phyloP scores from a whole-genome alignment of 1,284 basidiomycete genomes.

The Cutaneotrichosporon mucoides region DNA sequence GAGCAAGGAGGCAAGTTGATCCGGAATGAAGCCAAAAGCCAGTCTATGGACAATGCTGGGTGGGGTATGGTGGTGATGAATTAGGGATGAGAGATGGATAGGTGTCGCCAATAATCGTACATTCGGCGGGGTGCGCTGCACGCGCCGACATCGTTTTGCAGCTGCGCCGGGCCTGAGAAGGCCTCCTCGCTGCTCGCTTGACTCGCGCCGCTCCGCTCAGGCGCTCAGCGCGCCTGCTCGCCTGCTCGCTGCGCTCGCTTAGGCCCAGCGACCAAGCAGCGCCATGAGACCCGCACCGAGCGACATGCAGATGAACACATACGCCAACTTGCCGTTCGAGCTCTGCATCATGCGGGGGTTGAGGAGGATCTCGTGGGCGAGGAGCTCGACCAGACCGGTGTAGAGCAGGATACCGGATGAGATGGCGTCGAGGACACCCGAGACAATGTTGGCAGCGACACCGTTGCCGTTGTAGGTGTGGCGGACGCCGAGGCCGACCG shows the following conservation, averaged over 20 bases:
- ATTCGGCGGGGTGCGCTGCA: no score
- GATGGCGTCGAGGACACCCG: constrained; percentile 76
- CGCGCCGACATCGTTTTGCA: no score
- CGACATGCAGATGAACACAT: constrained; percentile 68
- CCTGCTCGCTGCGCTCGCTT: neutral
- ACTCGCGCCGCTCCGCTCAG: no score
- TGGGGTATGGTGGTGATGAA: no score
- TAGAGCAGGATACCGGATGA: constrained; percentile 87
- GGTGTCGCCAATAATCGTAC: no score
- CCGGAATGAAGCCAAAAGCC: no score
- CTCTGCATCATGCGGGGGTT: constrained; percentile 73
- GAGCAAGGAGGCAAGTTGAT: no score
- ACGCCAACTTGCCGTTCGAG: constrained; percentile 61
- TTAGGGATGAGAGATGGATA: no score
- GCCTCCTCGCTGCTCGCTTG: no score
- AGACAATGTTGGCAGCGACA: constrained; percentile 69
- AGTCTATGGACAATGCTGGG: no score
- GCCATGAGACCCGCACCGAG: constrained; percentile 77
- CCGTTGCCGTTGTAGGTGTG: constrained; percentile 74
- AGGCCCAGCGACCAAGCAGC: constrained; percentile 80
- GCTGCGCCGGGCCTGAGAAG: no score
- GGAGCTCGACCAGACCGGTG: constrained; percentile 81
- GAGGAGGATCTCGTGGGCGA: constrained; percentile 90
- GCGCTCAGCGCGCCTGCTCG: no score
- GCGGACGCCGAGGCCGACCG: constrained; percentile 77